Conservation (phyloP, 495 filamentous ascomycete genomes). For the Daldinia caldariorum region DNA sequence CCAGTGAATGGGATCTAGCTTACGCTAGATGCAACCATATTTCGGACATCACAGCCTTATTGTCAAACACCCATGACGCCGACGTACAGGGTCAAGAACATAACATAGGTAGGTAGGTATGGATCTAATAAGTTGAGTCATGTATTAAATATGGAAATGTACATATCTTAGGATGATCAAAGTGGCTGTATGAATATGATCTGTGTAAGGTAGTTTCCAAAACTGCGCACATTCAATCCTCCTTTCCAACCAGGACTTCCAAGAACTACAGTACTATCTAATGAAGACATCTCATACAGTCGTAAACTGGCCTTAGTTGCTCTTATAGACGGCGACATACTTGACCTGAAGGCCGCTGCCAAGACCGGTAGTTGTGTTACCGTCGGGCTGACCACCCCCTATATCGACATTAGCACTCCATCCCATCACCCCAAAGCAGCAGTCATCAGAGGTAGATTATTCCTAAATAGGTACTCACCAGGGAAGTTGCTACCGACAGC, state of each 20-base stretch:
- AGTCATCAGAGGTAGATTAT: background rate
- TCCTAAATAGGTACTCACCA: background rate
- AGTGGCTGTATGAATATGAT: background rate
- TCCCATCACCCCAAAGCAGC: background rate
- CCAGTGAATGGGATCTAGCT: background rate
- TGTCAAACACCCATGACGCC: background rate
- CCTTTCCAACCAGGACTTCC: background rate
- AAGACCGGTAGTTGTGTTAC: conserved; percentile 24
- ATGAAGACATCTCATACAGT: background rate
- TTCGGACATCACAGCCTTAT: background rate
- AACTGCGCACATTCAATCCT: background rate
- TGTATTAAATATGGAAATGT: background rate
- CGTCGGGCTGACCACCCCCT: conserved; percentile 25
- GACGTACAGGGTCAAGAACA: background rate
- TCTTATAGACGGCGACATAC: conserved; percentile 24
- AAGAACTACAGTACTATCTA: background rate
- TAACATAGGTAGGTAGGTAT: background rate
- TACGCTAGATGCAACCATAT: background rate
- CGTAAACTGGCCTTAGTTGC: conserved; percentile 5
- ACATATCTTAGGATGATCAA: background rate
- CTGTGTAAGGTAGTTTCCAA: background rate
- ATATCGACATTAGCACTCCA: conserved; percentile 7
- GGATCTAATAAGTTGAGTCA: background rate
- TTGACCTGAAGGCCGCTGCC: conserved; percentile 28
- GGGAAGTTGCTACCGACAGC: conserved; percentile 44